Conservation (phyloP, 257 asterid species). For the Scutellaria baicalensis region DNA sequence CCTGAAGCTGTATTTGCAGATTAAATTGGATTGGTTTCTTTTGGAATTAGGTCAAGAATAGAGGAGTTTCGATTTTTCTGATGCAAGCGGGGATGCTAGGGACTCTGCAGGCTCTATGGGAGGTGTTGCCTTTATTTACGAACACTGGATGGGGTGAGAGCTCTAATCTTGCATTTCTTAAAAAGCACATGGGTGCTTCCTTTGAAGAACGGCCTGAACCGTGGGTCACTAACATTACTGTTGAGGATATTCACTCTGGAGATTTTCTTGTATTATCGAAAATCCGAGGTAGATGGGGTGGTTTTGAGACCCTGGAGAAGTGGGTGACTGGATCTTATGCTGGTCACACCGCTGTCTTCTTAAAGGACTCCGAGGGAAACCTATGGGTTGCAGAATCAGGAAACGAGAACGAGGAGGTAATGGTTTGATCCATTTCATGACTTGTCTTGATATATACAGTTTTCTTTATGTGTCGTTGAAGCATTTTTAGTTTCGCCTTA, state of each 20-base stretch:
- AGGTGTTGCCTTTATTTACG: slow-evolving; percentile 70
- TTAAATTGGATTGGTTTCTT: background rate
- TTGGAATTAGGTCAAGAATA: slow-evolving; percentile 45
- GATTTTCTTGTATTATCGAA: slow-evolving; percentile 82
- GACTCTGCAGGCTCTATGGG: slow-evolving; percentile 78
- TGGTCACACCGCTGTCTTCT: slow-evolving; percentile 83
- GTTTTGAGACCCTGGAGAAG: slow-evolving; percentile 88
- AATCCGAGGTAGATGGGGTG: slow-evolving; percentile 91
- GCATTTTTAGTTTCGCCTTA: background rate
- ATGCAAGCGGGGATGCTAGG: slow-evolving; percentile 87
- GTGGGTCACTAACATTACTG: slow-evolving; percentile 56
- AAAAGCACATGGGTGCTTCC: slow-evolving; percentile 79
- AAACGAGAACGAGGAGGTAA: slow-evolving; percentile 71
- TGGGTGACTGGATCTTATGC: slow-evolving; percentile 91
- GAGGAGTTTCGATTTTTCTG: slow-evolving; percentile 77
- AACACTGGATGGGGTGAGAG: slow-evolving; percentile 76
- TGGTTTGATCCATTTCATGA: background rate
- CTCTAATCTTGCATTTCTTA: slow-evolving; percentile 68
- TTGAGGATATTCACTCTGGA: slow-evolving; percentile 73
- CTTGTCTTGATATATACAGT: background rate
- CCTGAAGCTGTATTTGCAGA: background rate
- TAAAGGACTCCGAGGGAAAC: slow-evolving; percentile 68
- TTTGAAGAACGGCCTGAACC: slow-evolving; percentile 84
- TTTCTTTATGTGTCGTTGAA: background rate
- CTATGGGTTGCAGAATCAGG: slow-evolving; percentile 97